Base-by-base conservation (phyloP, 1,284 basidiomycete genomes). In the Microbotryum saponariae region DNA sequence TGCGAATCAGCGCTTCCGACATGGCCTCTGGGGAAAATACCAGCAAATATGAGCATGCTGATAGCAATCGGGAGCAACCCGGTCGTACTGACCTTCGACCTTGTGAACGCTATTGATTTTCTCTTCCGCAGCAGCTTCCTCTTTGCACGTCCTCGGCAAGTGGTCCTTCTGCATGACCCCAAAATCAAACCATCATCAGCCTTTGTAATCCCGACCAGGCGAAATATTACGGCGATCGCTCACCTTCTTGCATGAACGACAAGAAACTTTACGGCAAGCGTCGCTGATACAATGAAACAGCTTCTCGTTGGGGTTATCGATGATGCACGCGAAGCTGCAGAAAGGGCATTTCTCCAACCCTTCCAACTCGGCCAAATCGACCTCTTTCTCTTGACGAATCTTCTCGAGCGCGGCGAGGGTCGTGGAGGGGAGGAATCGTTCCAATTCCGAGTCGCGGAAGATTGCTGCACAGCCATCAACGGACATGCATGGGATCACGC, bases 241-340 rank as follows among this genome's bases (percentile, higher is more conserved):
- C 25, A 67, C 65, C 56, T 68, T 70, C 60, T 71, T 64, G 67
- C 72, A 73, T 37, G 62, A 25, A 27, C 69, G 59, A 47, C 72
- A 73, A n/a, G 61, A 61, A 27, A 67, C 59, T 31, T 62, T 59
- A 8, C 25, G 29, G 58, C 71, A 73, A 4, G 67, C 68, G 9
- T 69, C 61, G 2, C 62, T 65, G 48, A 63, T 60, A 48, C 71
- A 73, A 12, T 53, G 45, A 57, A 72, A 68, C 4, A 71, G 57
- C 16, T 63, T 61, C 54, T 73, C 72, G 25, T 69, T 54, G n/a
- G 58, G 52, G 50, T 72, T 71, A 23, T 72, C 72, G 56, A 72
- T 69, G 37, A 71, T 62, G 54, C 47, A 62, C 8, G 66, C 70
- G 46, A 66, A 72, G n/a, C 65, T 61, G 55, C 72, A 73, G 63